Evolutionary conservation across 768 basidiomycete genomes (phyloP).

Genomic region (Floccularia luteovirens): DNA sequence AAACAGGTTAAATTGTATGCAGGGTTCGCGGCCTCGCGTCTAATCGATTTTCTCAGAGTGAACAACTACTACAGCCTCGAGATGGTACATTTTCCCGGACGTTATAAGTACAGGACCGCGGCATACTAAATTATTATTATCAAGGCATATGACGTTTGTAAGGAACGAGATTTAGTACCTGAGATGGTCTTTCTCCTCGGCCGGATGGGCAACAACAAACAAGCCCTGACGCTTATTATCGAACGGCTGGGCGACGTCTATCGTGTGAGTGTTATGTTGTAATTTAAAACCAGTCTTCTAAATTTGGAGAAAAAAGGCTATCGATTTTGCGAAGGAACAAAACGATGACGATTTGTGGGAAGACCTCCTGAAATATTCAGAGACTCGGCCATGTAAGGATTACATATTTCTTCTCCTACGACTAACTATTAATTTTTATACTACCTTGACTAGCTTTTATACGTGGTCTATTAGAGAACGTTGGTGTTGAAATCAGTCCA

Average conservation of each 20-base stretch:
- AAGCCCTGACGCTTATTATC: constrained; percentile 90
- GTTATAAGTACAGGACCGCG: neutral
- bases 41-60: constrained; percentile 88
- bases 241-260: constrained; percentile 91
- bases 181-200: constrained; percentile 99
- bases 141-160: constrained; percentile 84
- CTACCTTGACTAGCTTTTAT: constrained; percentile 64
- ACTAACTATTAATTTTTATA: constrained; percentile 3
- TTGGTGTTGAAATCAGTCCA: constrained; percentile 93
- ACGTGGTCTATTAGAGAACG: constrained; percentile 89
- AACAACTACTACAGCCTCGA: constrained; percentile 92
- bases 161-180: constrained; percentile 76
- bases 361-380: constrained; percentile 89
- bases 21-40: constrained; percentile 66
- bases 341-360: constrained; percentile 98
- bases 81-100: constrained; percentile 33
- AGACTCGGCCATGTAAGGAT: constrained; percentile 75
- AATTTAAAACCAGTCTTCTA: neutral
- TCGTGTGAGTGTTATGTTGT: constrained; percentile 39
- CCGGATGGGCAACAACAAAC: constrained; percentile 96
- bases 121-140: neutral
- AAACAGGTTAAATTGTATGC: constrained; percentile 83
- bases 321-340: constrained; percentile 97
- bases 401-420: neutral
- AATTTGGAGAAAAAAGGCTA: constrained; percentile 48